phyloP scores from a whole-genome alignment of 768 basidiomycete genomes.

The Boletus rubescentipes region DNA sequence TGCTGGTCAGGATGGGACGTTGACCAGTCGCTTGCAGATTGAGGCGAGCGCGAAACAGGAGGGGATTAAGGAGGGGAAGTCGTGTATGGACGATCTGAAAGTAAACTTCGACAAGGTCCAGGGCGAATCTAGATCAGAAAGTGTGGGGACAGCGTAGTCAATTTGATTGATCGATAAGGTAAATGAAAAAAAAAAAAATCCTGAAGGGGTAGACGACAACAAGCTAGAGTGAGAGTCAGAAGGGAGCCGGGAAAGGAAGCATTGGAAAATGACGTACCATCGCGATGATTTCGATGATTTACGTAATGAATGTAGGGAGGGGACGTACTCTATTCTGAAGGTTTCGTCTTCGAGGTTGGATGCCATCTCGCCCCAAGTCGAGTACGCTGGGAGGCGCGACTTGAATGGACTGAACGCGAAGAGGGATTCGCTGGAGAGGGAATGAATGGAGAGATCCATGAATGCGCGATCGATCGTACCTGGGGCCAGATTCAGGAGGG shows the following conservation, averaged over 20 bases:
- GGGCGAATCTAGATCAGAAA: constrained; percentile 64
- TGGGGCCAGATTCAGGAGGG: constrained; percentile 60
- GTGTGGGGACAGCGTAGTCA: constrained; percentile 12
- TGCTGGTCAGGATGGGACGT: constrained; percentile 20
- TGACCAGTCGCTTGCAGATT: constrained; percentile 37
- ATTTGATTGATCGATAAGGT: constrained; percentile 25
- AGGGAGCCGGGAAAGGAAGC: constrained; percentile 19
- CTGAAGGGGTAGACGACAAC: constrained; percentile 14
- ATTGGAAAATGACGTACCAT: constrained; percentile 22
- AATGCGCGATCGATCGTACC: constrained; percentile 23
- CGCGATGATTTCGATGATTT: constrained; percentile 23
- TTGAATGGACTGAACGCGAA: constrained; percentile 31
- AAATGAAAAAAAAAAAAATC: constrained; percentile 28
- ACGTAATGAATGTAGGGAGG: constrained; percentile 33
- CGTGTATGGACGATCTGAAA: constrained; percentile 92
- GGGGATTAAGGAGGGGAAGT: constrained; percentile 82
- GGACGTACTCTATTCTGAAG: constrained; percentile 81
- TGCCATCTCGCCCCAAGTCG: constrained; percentile 75
- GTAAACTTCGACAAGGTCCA: constrained; percentile 92
- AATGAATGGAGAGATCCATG: constrained; percentile 17
- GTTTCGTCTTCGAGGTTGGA: constrained; percentile 66
- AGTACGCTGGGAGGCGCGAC: constrained; percentile 50
- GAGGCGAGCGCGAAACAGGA: constrained; percentile 74
- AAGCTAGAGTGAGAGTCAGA: constrained; percentile 22
- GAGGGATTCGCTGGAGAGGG: constrained; percentile 39